Evolutionary conservation across 352 stramenopile species (phyloP).

Genomic region (Plasmopara halstedii): DNA sequence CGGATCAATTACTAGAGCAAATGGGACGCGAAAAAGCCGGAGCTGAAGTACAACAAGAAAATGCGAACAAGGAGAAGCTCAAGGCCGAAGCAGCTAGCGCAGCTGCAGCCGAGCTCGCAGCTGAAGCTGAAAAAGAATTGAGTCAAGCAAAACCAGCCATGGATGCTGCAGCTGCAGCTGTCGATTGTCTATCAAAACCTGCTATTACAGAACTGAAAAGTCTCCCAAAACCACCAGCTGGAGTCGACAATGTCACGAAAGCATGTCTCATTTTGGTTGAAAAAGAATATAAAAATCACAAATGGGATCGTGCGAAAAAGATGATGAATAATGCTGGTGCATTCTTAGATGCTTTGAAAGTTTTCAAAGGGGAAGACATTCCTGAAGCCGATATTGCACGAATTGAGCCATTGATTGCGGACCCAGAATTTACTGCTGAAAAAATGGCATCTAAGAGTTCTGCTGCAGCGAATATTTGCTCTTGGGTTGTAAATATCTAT

Average conservation of each 20-base stretch:
- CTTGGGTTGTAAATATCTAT: conserved; percentile 97
- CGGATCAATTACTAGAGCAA: conserved; percentile 92
- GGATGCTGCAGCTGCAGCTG: conserved; percentile 90
- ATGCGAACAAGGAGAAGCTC: conserved; percentile 91
- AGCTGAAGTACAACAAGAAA: conserved; percentile 91
- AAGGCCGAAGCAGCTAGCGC: conserved; percentile 90
- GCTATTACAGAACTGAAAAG: conserved; percentile 97
- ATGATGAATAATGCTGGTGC: conserved; percentile 98
- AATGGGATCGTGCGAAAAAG: conserved; percentile 97
- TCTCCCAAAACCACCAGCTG: conserved; percentile 91
- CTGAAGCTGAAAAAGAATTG: conserved; percentile 92
- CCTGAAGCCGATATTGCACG: conserved; percentile 91
- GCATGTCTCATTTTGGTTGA: conserved; percentile 95
- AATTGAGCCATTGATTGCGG: conserved; percentile 88
- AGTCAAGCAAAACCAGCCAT: conserved; percentile 94
- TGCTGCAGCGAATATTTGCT: conserved; percentile 95
- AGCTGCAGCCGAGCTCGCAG: conserved; percentile 90
- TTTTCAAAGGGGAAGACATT: conserved; percentile 93
- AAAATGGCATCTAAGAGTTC: conserved; percentile 96
- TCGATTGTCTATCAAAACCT: conserved; percentile 95
- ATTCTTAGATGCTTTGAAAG: conserved; percentile 91
- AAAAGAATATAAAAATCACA: conserved; percentile 98
- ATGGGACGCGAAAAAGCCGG: conserved; percentile 90
- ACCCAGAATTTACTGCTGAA: conserved; percentile 92
- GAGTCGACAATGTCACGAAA: conserved; percentile 95